Evolutionary conservation across 2,329 filamentous ascomycete species (phyloP), one percentile per base, ranked within the genome.

Genomic region (Sporothrix luriei): DNA sequence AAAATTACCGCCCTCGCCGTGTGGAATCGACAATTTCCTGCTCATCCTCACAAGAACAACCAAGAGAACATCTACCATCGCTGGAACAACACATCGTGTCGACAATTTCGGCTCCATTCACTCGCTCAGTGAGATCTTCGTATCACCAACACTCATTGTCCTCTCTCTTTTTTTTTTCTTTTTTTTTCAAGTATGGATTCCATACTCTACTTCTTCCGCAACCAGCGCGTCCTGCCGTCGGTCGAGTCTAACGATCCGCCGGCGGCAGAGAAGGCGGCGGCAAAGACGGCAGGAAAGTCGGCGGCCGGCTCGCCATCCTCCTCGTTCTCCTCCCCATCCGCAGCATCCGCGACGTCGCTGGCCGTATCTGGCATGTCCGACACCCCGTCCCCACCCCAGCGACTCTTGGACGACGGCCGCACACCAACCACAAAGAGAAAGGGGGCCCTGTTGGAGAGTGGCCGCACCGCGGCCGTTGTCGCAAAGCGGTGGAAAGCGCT

Each of bases 131-230:
- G 55, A 33, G 55, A n/a, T 24, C n/a, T 16, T 61, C 33, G 55
- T 11, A 24, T 33, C 55, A n/a, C 55, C 21, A 43, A n/a, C 46
- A 24, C 29, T 66, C 48, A 33, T 13, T 51, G 38, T 52, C 4
- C 10, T 48, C 52, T 29, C 3, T 26, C 55, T 46, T 29, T 29
- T 14, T 14, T 62, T 49, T 14, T 4, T 13, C 5, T 14, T 19
- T 11, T 66, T 24, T 43, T n/a, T 11, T n/a, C 55, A 43, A 24
- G 3, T n/a, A 71, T 71, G 70, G 29, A 59, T n/a, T 59, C 67
- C 3, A 7, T 72, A 3, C 65, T 72, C 24, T 46, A 68, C 64
- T 69, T 68, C 52, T 69, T 72, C 33, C 69, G 71, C 38, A 40
- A 48, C n/a, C 46, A 62, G 43, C 52, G 33, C 29, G 13, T 40